Base-by-base conservation (phyloP, 306 rosid genomes). In the Hippophae gyantsensis region DNA sequence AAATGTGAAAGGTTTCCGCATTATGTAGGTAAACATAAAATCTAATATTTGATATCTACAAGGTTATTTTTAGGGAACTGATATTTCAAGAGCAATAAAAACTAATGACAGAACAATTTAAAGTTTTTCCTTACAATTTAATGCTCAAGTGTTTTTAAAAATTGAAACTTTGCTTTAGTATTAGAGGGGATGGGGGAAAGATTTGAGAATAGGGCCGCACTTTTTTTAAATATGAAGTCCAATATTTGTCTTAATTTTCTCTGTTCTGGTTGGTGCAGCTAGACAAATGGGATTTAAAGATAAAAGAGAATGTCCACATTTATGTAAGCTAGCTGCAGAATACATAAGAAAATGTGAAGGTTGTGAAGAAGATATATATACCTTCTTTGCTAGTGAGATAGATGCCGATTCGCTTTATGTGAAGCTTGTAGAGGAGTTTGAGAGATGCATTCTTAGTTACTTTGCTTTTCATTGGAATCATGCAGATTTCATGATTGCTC, bases 351-450 rank as follows among this genome's bases (percentile, higher is more conserved):
- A 86, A 82, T 69, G 67, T 0, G 99, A 89, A 14, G 95, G 82
- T 7, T 88, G 77, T 71, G 97, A 93, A 78, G 89, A 93, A 54
- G 86, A 83, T 52, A 72, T 93, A 45, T 93, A 82, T 49, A 55
- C 86, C 13, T 88, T 80, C 80, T 93, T 88, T 48, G 80, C 81
- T 18, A 59, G 73, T 12, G 95, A 93, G 77, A 93, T 72, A 0
- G 76, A 86, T 57, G 97, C 85, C 0, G 94, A 88, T 88, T 93
- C 99, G 0, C 89, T 93, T 10, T 84, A 71, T 54, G 99, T 93
- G 52, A 93, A 93, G 81, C 99, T 93, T 54, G 90, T 93, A 49
- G 99, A 93, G 72, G 99, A 93, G 78, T 88, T 93, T 64, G 99
- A 93, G 81, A 76, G 97, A 75, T 93, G 99, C 74, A 93, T 88